Percentiles rank a stretch among this genome's conserved stretches.
phyloP scores from a whole-genome alignment of 352 stramenopile genomes.

The Ophiocytium majus region DNA sequence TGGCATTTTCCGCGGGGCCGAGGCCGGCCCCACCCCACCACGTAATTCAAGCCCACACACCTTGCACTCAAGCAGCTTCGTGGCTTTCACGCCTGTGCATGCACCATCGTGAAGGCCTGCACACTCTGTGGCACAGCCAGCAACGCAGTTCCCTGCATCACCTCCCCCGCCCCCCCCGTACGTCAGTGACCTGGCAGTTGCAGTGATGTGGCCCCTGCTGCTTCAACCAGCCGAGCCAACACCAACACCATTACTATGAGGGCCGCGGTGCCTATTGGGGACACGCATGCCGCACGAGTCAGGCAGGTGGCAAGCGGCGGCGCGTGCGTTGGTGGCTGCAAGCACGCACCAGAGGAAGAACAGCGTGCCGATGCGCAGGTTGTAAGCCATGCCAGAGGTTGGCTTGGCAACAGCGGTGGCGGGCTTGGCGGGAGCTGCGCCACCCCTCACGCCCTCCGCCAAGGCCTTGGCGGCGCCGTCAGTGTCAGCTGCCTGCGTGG shows the following conservation, averaged over 20 bases:
- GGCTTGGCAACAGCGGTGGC: background rate
- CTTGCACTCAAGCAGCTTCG: background rate
- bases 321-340: background rate
- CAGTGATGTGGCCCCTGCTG: background rate
- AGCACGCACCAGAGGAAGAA: slow-evolving; percentile 29
- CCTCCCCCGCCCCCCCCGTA: too few relatives aligned
- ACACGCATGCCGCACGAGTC: background rate
- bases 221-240: background rate
- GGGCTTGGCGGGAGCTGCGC: background rate
- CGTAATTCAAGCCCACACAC: background rate
- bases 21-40: background rate
- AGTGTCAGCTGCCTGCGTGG: background rate
- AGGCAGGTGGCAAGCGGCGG: background rate
- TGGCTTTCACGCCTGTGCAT: background rate
- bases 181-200: too few relatives aligned
- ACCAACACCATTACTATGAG: background rate
- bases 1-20: background rate
- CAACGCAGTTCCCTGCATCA: too few relatives aligned
- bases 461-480: background rate
- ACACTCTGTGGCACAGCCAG: background rate
- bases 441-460: background rate
- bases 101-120: background rate
- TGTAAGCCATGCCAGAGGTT: background rate
- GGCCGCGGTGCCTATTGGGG: background rate
- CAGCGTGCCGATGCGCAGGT: slow-evolving; percentile 17